Conservation (phyloP, 1,284 basidiomycete species). For the Austroboletus niveus region DNA sequence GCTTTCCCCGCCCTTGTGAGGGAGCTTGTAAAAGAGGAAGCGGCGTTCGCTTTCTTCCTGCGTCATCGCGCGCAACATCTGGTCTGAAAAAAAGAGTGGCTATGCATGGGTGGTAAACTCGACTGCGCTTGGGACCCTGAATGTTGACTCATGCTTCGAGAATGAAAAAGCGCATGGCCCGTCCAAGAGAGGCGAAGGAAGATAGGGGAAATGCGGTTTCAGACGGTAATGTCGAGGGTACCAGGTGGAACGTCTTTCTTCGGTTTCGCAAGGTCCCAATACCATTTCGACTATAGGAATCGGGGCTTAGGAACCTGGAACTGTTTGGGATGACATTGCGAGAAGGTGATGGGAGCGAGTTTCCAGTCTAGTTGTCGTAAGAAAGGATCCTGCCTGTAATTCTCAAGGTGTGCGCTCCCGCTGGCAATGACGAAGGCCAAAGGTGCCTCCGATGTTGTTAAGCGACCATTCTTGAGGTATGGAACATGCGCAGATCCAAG, state of each 20-base stretch:
- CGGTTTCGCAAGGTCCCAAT: conserved; percentile 84
- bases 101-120: conserved; percentile 32
- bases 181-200: conserved; percentile 88
- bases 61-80: conserved; percentile 44
- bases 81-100: conserved; percentile 57
- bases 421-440: conserved; percentile 44
- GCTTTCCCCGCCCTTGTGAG: conserved; percentile 92
- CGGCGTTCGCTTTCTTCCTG: conserved; percentile 37
- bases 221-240: conserved; percentile 82
- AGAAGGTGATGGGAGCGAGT: conserved; percentile 1
- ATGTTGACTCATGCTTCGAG: conserved; percentile 91
- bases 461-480: conserved; percentile 37
- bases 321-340: background rate
- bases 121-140: conserved; percentile 57
- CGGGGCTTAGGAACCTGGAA: conserved; percentile 4
- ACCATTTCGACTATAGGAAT: conserved; percentile 90
- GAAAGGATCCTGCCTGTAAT: conserved; percentile 38
- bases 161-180: conserved; percentile 83
- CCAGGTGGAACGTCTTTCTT: conserved; percentile 64
- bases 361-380: conserved; percentile 54
- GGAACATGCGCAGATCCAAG: conserved; percentile 43
- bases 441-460: conserved; percentile 38
- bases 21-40: conserved; percentile 85
- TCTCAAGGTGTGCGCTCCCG: conserved; percentile 34
- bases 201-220: conserved; percentile 81